Evolutionary conservation across 352 stramenopile genomes (phyloP), one percentile per base, ranked within the genome.

Genomic region (Globisporangium megalacanthum): DNA sequence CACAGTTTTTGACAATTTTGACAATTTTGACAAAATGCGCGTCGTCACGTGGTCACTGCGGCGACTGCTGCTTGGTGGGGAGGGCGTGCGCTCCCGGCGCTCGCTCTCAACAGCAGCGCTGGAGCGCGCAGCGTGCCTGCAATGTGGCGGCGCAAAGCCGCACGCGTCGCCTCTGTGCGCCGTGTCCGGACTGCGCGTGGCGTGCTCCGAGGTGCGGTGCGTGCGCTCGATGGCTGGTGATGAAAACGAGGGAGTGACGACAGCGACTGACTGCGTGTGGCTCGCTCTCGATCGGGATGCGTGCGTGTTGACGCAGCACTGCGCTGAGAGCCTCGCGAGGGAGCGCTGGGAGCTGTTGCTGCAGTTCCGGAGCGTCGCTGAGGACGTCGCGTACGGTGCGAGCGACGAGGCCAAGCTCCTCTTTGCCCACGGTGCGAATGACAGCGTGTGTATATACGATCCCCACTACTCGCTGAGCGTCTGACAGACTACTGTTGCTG

Each of bases 121-220:
- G 37, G 70, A 73, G 15, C 62, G 61, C 6, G 65, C 73, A 4
- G 76, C 79, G 8, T 89, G 79, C 56, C 64, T 89, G 15, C 58
- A 79, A 29, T 87, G 79, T 48, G 72, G 66, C 20, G 20, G 33
- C 22, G 22, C 44, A 14, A 64, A 64, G 51, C 4, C 57, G 35
- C 39, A 36, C 44, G n/a, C 64, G 49, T 52, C 54, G 15, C n/a
- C 58, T 0, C 20, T 66, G 22, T 86, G 76, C 35, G 25, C 70
- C 10, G 50, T 64, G 31, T 72, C 65, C 11, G 67, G 57, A 15
- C 59, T 89, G 29, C 74, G 65, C 11, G 66, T 89, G 35, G 66
- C 74, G 6, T 89, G 79, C 55, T 87, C 79, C 9, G 47, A 61
- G 50, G 75, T 75, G 25, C 25, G 50, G 75, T 75, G 25, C 25